Evolutionary conservation across 495 filamentous ascomycete genomes (phyloP).

Genomic region (Aspergillus avenaceus): DNA sequence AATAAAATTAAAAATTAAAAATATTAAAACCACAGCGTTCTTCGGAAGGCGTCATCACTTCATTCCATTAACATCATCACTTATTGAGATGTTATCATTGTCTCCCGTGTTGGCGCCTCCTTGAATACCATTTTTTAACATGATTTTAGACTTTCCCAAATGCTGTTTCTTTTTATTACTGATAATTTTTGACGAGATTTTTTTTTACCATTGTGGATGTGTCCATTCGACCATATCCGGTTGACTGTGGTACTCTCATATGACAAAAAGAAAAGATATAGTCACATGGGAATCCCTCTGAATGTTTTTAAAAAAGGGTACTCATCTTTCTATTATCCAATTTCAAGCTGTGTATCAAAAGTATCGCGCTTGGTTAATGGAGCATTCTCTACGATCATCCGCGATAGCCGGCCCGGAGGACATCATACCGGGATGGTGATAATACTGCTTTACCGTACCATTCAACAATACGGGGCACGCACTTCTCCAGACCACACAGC

Average conservation of each 20-base stretch:
- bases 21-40: not conserved
- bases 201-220: no score
- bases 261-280: not conserved
- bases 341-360: not conserved
- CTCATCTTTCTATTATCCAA: not conserved
- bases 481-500: slow-evolving; percentile 22
- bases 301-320: no score
- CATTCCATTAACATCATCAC: slow-evolving; percentile 9
- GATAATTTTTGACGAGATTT: slow-evolving; percentile 5
- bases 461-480: slow-evolving; percentile 18
- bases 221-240: not conserved
- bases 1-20: not conserved
- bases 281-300: not conserved
- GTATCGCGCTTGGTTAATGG: slow-evolving; percentile 5
- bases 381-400: slow-evolving; percentile 18
- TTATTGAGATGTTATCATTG: slow-evolving; percentile 10
- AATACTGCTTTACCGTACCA: slow-evolving; percentile 1
- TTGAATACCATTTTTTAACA: not conserved
- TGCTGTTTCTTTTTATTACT: slow-evolving; percentile 2
- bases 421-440: slow-evolving; percentile 3
- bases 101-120: not conserved
- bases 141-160: not conserved
- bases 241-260: not conserved
- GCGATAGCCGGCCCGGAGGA: slow-evolving; percentile 22
- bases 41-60: slow-evolving; percentile 8